Conservation (phyloP, 305 asterid genomes). For the Ruellia speciosa region DNA sequence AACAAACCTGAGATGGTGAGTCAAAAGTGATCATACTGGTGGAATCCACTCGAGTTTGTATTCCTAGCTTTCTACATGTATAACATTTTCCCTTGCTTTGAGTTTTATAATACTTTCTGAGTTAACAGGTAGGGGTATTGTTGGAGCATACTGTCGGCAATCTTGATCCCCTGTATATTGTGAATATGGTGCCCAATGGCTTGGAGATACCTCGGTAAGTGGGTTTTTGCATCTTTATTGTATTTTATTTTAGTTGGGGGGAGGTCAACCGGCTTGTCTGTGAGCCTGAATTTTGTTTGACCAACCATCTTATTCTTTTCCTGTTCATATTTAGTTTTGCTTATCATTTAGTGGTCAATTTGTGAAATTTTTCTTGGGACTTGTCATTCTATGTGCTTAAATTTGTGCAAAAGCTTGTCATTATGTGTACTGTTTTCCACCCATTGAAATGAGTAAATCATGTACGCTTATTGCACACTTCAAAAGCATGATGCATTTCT, state of each 20-base stretch:
- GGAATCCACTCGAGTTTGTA: constrained; percentile 5
- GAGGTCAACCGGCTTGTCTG: too few relatives aligned
- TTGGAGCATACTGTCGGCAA: constrained; percentile 97
- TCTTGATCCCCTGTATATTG: constrained; percentile 94
- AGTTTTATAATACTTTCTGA: constrained; percentile 14
- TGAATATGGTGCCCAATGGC: constrained; percentile 86
- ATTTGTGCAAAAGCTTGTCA: too few relatives aligned
- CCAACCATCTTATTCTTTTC: too few relatives aligned
- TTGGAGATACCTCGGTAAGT: constrained; percentile 92
- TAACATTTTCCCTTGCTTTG: constrained; percentile 12
- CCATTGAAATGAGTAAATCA: not conserved
- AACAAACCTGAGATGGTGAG: constrained; percentile 96
- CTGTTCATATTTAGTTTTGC: too few relatives aligned
- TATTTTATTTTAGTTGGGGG: too few relatives aligned
- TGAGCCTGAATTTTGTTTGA: too few relatives aligned
- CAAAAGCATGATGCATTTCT: not conserved
- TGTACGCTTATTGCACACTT: not conserved
- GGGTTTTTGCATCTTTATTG: not conserved
- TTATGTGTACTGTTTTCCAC: not conserved
- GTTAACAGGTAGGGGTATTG: constrained; percentile 76
- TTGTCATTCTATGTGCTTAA: too few relatives aligned
- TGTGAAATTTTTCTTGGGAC: too few relatives aligned
- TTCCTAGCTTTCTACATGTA: constrained; percentile 11
- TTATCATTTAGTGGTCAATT: too few relatives aligned
- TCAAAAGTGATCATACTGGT: constrained; percentile 16